Base-by-base conservation (phyloP, 805 yeast species). In the Dipodascopsis uninucleata region DNA sequence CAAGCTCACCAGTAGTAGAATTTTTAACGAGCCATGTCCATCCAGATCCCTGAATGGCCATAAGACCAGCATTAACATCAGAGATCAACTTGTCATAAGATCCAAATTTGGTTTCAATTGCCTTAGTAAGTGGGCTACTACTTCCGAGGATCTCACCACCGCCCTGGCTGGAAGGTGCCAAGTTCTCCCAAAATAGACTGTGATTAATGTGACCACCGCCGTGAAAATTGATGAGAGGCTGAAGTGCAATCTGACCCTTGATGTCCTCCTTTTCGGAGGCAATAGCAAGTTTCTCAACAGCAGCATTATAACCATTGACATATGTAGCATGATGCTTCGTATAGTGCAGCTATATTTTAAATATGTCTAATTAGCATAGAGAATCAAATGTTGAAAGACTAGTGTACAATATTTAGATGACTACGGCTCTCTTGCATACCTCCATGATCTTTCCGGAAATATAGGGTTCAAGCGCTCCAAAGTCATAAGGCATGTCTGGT, bases 191-290 rank as follows among this genome's bases (percentile, higher is more conserved):
- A 76, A 84, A 87, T 56, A 87, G 70, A 55, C 79, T 71, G 71
- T 87, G 96, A 78, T 87, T 87, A 62, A 81, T 71, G 72, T 72
- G 85, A 24, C 96, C 96, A 65, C 96, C 96, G 58, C 93, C 93
- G 67, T 87, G 89, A 79, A 87, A 87, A 64, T 85, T 87, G 71
- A 88, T 78, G 57, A 75, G 71, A 59, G 84, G 83, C 65, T 82
- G 84, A 55, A 85, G 71, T 49, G 70, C 67, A 45, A 69, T 62
- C 59, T 82, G 73, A 39, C 81, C 67, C 61, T 76, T 77, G 60
- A 76, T 70, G 51, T 82, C 84, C 52, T 81, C 77, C 43, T 71
- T 71, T 31, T 69, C 66, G 49, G 75, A 61, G 37, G 95, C 88
- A 58, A 77, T 84, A 9, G 76, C 75, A 41, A 79, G 72, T 68